Evolutionary conservation across 257 asterid genomes (phyloP), one percentile per base, ranked within the genome.

Genomic region (Echium plantagineum): DNA sequence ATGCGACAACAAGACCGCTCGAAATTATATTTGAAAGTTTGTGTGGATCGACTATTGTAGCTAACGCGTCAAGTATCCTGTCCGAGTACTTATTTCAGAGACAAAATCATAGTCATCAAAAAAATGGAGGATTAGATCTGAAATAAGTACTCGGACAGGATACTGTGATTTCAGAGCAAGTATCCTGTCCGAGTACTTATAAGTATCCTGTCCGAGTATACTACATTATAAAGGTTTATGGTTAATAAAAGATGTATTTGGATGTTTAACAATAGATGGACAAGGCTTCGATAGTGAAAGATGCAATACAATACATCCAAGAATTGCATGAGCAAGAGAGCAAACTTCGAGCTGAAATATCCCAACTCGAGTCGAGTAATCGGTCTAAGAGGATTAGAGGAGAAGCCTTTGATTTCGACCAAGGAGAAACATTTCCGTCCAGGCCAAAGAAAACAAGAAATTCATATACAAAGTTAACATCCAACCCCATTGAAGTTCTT

Each of bases 241-340:
- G 49, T 42, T 5, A 42, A 42, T 42, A 42, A 42, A 1, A 7
- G 12, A 7, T 42, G 49, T 42, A 42, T 42, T 12, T 42, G 49
- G 17, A 42, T 42, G 17, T 42, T 42, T 42, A 24, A 19, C 15
- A 13, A 12, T 53, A 90, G 96, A 78, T 90, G 95, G 97, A 90
- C 74, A 90, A 90, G 62, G 97, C 97, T 0, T 90, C 97, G 8
- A 87, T 81, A 4, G 77, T 90, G 42, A 90, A 83, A 71, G 97
- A 90, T 66, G 97, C 97, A 1, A 90, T 90, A 19, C 85, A 70
- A 58, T 81, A 90, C 65, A 90, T 90, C 55, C 75, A 80, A 62
- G 65, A 79, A n/a, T 66, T 90, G 58, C 87, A 82, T 0, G 85
- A 78, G 0, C 83, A 90, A 62, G 87, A 90, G 80, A 69, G 68